Base-by-base conservation (phyloP, 257 asterid species). In the Gynochthodes officinalis region DNA sequence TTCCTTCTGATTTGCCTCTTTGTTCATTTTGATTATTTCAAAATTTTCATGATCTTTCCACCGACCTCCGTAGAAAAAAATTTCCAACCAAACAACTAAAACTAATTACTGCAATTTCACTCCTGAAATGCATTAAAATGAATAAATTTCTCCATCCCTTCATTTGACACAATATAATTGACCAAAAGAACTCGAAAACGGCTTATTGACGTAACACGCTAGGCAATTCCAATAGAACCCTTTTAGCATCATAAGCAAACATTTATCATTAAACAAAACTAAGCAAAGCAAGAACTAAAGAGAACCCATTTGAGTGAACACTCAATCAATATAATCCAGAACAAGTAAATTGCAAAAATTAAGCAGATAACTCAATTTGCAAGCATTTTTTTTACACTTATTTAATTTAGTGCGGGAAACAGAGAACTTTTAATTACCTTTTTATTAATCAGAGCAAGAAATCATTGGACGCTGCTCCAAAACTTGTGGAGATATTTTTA, bases 391-490 rank as follows among this genome's bases (percentile, higher is more conserved):
- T 35, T 33, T 9, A 30, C 3, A 46, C 21, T 16, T 61, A 42
- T 48, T 28, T 58, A 14, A 60, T 7, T 6, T 10, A 64, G n/a
- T n/a, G 52, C 52, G 4, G 2, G 52, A 5, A 50, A 7, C 43
- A 1, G 43, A 43, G 74, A 68, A 30, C 12, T 46, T 52, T 64
- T 32, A 16, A 19, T 73, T 78, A 78, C 84, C 85, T 39, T 71
- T n/a, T 69, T 37, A 74, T 44, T 44, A 42, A 75, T 70, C 71
- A 63, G 66, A 57, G 78, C 71, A 64, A 69, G 81, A 57, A 74
- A 66, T 54, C 75, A 82, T 80, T 50, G 54, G 70, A 9, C 76
- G 67, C 77, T 65, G 81, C 71, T 76, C 86, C 86, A 69, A 75
- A 80, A 48, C n/a, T 60, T 57, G 25, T 15, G 84, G 82, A 81